Base-by-base conservation (phyloP, 164 flowering plant genomes). In the Vitis rotundifolia region DNA sequence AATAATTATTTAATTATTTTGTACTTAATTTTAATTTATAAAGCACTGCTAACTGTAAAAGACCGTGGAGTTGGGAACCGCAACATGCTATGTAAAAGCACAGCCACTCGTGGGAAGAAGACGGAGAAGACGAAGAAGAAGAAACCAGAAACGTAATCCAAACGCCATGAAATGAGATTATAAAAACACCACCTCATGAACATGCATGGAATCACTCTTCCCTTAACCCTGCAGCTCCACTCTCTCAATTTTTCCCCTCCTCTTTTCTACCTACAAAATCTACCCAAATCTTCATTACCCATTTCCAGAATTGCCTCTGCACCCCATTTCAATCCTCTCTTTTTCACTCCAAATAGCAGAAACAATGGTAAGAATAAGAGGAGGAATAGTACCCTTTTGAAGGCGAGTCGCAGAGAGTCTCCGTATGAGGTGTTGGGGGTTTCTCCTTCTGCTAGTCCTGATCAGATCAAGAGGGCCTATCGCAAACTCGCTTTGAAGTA, bases 391-490 rank as follows among this genome's bases (percentile, higher is more conserved):
- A 55, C 77, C 58, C 70, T 65, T 67, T 70, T 86, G 76, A 88
- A 78, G 44, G 88, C 91, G 31, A 80, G 81, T 49, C 66, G 83
- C 26, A 82, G 88, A 69, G 96, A 90, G 66, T 87, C 96, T 59
- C 98, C 99, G 0, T 95, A 91, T 65, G 84, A 93, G 62, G 97
- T 93, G 2, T 75, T 95, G 73, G 99, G 98, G 6, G 91, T 95
- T 58, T 83, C 96, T 9, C 86, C 92, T 1, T 82, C 97, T 59
- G 89, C 98, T 18, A 76, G 86, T 60, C 75, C 87, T 28, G 70
- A 71, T 66, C 91, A 93, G 68, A 91, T 95, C 75, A 95, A 93
- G 74, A 85, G 90, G 84, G 97, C 97, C 70, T 95, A 95, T 71
- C 75, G 99, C 61, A 95, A 88, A 75, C 88, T 95, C 62, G 99